Base-by-base conservation (phyloP, 2,329 filamentous ascomycete species). In the Cladosporium sp. region DNA sequence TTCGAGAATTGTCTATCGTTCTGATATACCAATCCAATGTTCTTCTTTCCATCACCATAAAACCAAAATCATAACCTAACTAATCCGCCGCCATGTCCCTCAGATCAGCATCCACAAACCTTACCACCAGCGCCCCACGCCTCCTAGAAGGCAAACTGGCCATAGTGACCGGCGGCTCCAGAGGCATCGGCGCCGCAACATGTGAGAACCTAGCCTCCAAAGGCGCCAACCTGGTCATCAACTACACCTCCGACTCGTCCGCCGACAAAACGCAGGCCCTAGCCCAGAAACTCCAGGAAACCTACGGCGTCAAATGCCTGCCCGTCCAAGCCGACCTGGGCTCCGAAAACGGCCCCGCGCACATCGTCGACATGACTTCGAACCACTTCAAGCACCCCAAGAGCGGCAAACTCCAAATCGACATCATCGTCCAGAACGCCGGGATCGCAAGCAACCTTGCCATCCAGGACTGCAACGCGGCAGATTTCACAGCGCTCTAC, bases 351-450 rank as follows among this genome's bases (percentile, higher is more conserved):
- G 83, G 83, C 1, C 81, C 84, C 2, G 71, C 75, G 5, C 70
- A 78, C 36, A 75, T 89, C 45, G 68, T 90, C 57, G 69, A 72
- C 19, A 75, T 76, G 0, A 76, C 81, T 4, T 76, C 79, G 58
- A 74, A 80, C 56, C 73, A 82, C 62, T 83, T 86, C 68, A 64
- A 76, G 7, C 64, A 75, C 51, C 73, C 77, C 22, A 74, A 76
- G 59, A 75, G 70, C 54, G 67, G 69, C 52, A 72, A 73, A 49
- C 80, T 89, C 64, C 80, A 84, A 61, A 78, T 95, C 62, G 88
- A 94, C 69, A 88, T 95, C 54, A 73, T 95, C 47, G 74, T 95
- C 73, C 94, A 95, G 78, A 95, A 94, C 67, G 89, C 90, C 25
- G 90, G 88, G 20, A 72, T 80, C 2, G 69, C 75, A 9, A 67